phyloP scores from a whole-genome alignment of 2,329 filamentous ascomycete genomes.

The Colletotrichum gigasporum region DNA sequence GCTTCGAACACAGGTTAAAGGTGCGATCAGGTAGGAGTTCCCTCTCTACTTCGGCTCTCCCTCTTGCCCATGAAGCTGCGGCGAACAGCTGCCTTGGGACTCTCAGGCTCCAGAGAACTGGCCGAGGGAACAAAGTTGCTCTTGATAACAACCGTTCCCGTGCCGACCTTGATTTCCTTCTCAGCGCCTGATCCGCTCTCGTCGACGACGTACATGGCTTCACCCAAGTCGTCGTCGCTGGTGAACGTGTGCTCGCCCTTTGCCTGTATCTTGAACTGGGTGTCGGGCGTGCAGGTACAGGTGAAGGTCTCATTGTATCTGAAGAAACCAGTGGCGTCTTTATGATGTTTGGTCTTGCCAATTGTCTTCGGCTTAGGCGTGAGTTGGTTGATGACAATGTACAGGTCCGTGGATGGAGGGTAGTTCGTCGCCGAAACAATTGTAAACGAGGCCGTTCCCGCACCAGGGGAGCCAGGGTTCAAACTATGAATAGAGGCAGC shows the following conservation, averaged over 20 bases:
- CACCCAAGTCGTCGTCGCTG: conserved; percentile 84
- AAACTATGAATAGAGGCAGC: conserved; percentile 75
- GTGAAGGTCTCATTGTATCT: conserved; percentile 84
- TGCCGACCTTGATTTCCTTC: conserved; percentile 79
- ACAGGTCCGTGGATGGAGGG: conserved; percentile 80
- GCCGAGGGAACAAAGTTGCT: conserved; percentile 71
- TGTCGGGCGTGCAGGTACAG: conserved; percentile 79
- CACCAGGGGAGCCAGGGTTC: conserved; percentile 67
- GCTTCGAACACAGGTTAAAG: background rate
- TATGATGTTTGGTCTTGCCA: conserved; percentile 92
- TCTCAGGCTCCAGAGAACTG: conserved; percentile 50
- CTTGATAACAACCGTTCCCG: conserved; percentile 76
- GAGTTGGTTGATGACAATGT: conserved; percentile 76
- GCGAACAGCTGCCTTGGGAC: conserved; percentile 57
- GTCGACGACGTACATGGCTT: conserved; percentile 90
- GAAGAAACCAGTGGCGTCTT: conserved; percentile 72
- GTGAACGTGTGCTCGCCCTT: conserved; percentile 88
- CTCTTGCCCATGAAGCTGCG: conserved; percentile 66
- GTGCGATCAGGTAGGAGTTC: conserved; percentile 39
- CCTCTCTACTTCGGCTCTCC: conserved; percentile 59
- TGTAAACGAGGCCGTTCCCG: conserved; percentile 82
- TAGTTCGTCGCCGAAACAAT: conserved; percentile 83
- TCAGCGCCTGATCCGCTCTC: conserved; percentile 75
- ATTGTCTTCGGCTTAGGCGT: conserved; percentile 79
- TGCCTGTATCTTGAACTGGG: conserved; percentile 86